A percentile compares a stretch with the other conserved stretches of the same genome.
phyloP scores from a whole-genome alignment of 2,329 filamentous ascomycete species.

The Trichoderma hamatum region DNA sequence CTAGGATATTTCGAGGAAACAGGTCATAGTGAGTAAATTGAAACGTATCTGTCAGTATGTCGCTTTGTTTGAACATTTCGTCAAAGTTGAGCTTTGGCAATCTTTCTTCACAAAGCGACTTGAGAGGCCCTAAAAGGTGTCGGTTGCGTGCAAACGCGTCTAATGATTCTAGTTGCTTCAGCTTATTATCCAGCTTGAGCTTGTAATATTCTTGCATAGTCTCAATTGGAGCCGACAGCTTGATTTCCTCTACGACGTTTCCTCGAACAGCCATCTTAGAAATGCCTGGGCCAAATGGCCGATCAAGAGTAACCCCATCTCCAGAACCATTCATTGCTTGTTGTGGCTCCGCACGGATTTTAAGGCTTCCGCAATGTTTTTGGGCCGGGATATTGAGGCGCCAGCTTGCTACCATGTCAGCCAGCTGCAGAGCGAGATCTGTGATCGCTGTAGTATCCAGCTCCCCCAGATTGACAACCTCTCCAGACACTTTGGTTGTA shows the following conservation, averaged over 20 bases:
- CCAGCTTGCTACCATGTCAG: conserved; percentile 29
- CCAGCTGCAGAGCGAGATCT: conserved; percentile 30
- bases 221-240: conserved; percentile 26
- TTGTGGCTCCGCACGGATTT: not conserved
- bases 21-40: conserved; percentile 34
- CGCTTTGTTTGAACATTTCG: not conserved
- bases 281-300: not conserved
- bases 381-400: conserved; percentile 30
- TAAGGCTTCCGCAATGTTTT: not conserved
- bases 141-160: not conserved
- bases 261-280: conserved; percentile 6
- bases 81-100: conserved; percentile 27
- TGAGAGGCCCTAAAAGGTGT: not conserved
- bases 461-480: not conserved
- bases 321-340: not conserved
- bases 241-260: conserved; percentile 25
- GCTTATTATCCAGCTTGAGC: conserved; percentile 25
- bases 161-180: conserved; percentile 13
- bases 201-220: conserved; percentile 26
- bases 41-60: not conserved
- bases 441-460: conserved; percentile 24
- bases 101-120: conserved; percentile 15
- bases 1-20: conserved; percentile 32
- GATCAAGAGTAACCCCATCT: not conserved
- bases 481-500: not conserved